Evolutionary conservation across 495 filamentous ascomycete genomes (phyloP), one percentile per base, ranked within the genome.

Genomic region (Aspergillus hancockii): DNA sequence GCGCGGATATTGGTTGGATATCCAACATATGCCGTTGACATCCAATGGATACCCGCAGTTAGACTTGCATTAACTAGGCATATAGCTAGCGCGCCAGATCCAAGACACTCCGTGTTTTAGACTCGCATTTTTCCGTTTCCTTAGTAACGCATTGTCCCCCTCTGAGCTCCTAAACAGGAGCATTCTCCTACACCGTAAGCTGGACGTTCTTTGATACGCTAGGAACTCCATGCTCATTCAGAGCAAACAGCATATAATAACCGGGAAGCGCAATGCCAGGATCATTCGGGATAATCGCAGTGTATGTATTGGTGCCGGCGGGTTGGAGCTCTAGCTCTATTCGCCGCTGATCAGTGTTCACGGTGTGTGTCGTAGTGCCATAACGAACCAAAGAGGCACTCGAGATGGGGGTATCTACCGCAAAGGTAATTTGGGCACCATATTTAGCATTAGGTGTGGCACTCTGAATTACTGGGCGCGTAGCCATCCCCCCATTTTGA

Each of bases 301-400:
- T 43, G 40, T 58, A 51, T 5, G 12, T 18, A 8, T 43, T 41
- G 12, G 14, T n/a, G 7, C 5, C 14, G 5, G 38, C 16, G 14
- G 38, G 5, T 14, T 41, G 5, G 63, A 23, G 62, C 54, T 28
- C 23, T 13, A 84, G 69, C 1, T 74, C 69, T 45, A 86, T 71
- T 2, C 83, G 77, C 9, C 83, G 69, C 66, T 86, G 83, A 59
- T 85, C 84, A 1, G 81, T 86, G 62, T 87, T 80, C 43, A 87
- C 76, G 1, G 81, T 79, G 56, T 87, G 84, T 14, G 84, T 84
- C 5, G 69, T 69, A 4, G 73, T 74, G 28, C 81, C 76, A 25
- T 77, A 69, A 23, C 84, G 68, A n/a, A 86, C 58, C 7, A 85
- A 58, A 2, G 72, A 69, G 10, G 70, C 70, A n/a, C 16, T 21